Conservation (phyloP, 2,329 filamentous ascomycete genomes). For the Claviceps digitariae region DNA sequence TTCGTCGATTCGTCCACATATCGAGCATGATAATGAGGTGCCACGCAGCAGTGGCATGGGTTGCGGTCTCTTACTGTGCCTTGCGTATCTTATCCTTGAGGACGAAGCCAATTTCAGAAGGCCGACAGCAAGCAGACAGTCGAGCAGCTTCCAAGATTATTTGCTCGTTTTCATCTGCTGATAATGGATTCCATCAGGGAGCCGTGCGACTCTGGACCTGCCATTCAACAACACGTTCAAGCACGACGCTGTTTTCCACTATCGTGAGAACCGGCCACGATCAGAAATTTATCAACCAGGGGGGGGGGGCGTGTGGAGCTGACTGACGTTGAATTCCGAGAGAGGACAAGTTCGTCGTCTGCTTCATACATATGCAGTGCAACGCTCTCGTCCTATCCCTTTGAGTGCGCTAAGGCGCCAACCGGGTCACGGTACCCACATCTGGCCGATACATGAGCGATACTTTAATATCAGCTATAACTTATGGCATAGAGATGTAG, state of each 20-base stretch:
- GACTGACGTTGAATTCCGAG: slow-evolving; percentile 3
- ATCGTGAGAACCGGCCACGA: not conserved
- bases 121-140: too few species aligned
- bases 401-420: too few species aligned
- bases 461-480: too few species aligned
- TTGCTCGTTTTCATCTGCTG: not conserved
- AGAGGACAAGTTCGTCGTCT: slow-evolving; percentile 4
- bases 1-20: not conserved
- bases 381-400: slow-evolving; percentile 4
- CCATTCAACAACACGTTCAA: not conserved
- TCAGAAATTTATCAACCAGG: not conserved
- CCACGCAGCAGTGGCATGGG: not conserved
- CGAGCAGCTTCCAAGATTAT: too few species aligned
- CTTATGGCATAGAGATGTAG: too few species aligned
- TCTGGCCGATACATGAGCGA: too few species aligned
- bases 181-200: not conserved
- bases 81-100: not conserved
- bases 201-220: not conserved
- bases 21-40: not conserved
- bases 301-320: slow-evolving; percentile 1
- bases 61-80: not conserved
- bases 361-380: slow-evolving; percentile 2
- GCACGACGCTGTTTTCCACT: not conserved
- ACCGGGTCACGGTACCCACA: too few species aligned
- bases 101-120: not conserved